These are phyloP conservation scores for Puccinia horiana DNA, from an alignment of 1,284 basidiomycete species.

Conservation along the genomic window DNA sequence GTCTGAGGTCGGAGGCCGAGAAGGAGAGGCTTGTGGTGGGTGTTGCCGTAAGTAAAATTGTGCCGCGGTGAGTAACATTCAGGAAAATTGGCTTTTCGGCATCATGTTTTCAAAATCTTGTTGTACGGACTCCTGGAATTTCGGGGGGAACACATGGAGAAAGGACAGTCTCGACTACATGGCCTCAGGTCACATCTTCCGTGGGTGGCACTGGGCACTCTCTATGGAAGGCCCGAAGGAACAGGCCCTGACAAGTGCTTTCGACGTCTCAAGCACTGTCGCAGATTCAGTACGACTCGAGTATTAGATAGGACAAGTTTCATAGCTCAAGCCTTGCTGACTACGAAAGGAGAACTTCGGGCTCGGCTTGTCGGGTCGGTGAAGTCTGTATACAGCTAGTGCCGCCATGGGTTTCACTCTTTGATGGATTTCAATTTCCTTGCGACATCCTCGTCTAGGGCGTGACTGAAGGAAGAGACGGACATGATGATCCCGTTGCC, in stretches of 20 bases:
- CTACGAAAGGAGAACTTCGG: too few relatives aligned
- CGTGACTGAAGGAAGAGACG: too few relatives aligned
- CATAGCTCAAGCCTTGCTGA: too few relatives aligned
- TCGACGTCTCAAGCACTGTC: not conserved
- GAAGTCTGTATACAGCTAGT: too few relatives aligned
- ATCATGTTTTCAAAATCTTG: not conserved
- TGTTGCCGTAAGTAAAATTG: not conserved
- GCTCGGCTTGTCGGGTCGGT: too few relatives aligned
- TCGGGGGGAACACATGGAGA: not conserved
- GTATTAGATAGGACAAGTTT: not conserved
- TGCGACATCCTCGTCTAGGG: too few relatives aligned
- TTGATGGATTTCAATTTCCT: too few relatives aligned
- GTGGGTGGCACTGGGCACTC: not conserved
- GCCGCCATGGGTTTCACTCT: too few relatives aligned
- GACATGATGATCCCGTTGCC: too few relatives aligned
- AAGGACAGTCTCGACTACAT: not conserved
- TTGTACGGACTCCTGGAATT: not conserved
- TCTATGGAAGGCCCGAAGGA: not conserved
- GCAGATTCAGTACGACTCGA: constrained; percentile 2
- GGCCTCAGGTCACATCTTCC: not conserved
- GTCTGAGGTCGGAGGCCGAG: not conserved
- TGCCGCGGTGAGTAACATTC: not conserved
- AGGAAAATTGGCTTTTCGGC: not conserved
- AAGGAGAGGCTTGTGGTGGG: not conserved
- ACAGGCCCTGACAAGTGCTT: not conserved